Conservation (phyloP, 176 grass and related monocot genomes). For the Hsuehochloa calcarea region DNA sequence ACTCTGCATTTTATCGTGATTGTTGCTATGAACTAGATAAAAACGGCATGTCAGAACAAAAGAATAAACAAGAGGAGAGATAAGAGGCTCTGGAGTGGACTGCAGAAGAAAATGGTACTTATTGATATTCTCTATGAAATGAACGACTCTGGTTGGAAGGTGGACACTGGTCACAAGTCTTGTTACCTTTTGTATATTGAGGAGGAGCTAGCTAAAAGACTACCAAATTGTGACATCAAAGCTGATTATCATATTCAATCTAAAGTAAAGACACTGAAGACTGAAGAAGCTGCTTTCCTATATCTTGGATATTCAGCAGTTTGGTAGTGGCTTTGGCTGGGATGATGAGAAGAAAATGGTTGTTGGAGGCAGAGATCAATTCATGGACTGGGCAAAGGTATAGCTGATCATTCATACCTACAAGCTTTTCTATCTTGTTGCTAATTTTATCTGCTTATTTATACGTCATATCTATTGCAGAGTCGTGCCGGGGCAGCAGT, state of each 20-base stretch:
- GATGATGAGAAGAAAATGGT: background rate
- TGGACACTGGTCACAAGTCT: background rate
- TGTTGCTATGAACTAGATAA: background rate
- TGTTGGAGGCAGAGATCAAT: too few species aligned
- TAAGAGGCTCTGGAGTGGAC: background rate
- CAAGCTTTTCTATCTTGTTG: background rate
- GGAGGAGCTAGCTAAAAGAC: background rate
- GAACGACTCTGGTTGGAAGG: background rate
- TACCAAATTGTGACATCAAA: background rate
- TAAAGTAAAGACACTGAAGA: background rate
- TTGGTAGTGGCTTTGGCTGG: too few species aligned
- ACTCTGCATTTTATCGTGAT: too few species aligned
- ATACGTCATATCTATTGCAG: background rate
- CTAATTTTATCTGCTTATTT: background rate
- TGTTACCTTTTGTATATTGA: background rate
- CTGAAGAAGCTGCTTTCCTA: background rate
- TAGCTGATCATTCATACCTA: too few species aligned
- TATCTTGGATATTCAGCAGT: background rate
- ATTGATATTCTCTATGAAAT: slow-evolving; percentile 1
- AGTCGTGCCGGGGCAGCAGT: background rate
- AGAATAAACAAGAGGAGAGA: background rate
- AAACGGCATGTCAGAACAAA: background rate
- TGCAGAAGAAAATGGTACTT: background rate
- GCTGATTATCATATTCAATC: background rate
- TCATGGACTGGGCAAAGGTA: background rate